Evolutionary conservation across 495 filamentous ascomycete genomes (phyloP).

Genomic region (Talaromyces liani): DNA sequence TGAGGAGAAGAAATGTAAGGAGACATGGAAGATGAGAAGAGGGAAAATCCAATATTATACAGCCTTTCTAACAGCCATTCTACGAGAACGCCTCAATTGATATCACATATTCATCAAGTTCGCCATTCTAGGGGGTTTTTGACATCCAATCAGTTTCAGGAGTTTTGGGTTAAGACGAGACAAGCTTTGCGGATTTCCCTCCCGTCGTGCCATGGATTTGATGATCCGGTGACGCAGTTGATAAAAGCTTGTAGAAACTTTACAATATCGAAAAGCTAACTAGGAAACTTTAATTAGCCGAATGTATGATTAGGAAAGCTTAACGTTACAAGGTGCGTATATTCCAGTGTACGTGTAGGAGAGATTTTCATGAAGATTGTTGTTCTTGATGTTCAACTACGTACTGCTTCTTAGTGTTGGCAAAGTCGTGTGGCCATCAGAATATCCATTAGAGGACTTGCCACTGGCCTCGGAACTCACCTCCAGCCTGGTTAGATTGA

Average conservation of each 20-base stretch:
- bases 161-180: not conserved
- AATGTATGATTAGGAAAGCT: too few species aligned
- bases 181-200: constrained; percentile 3
- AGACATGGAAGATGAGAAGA: not conserved
- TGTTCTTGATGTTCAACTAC: not conserved
- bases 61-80: too few species aligned
- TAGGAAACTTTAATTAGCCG: too few species aligned
- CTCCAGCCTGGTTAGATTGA: not conserved
- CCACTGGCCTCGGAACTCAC: not conserved
- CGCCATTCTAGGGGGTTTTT: not conserved
- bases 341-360: too few species aligned
- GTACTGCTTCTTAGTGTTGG: not conserved
- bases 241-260: too few species aligned
- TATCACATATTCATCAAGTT: constrained; percentile 6
- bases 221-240: not conserved
- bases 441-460: not conserved
- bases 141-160: not conserved
- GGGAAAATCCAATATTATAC: not conserved
- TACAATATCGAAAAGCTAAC: too few species aligned
- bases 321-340: too few species aligned
- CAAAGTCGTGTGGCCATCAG: not conserved
- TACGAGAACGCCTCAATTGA: not conserved
- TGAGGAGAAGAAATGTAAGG: not conserved
- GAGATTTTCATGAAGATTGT: too few species aligned
- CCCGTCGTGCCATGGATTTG: not conserved